These are phyloP conservation scores for Asterionellopsis glacialis DNA, from an alignment of 108 stramenopile genomes.

Conservation along the genomic window DNA sequence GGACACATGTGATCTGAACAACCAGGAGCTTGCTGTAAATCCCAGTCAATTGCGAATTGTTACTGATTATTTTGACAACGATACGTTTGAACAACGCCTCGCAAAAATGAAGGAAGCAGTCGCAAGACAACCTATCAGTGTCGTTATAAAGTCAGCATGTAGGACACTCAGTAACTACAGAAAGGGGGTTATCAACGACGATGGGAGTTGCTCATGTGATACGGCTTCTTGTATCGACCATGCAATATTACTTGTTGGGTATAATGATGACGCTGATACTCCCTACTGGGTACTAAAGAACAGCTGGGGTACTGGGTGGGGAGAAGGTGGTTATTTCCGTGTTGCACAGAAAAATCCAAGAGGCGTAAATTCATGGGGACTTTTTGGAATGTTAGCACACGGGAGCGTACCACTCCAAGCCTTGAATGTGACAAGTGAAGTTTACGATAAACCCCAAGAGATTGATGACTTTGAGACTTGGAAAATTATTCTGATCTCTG, in stretches of 20 bases:
- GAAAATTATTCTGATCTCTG: no score
- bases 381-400: slow-evolving; percentile 54
- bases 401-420: slow-evolving; percentile 21
- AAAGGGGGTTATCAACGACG: slow-evolving; percentile 66
- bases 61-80: slow-evolving; percentile 19
- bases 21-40: slow-evolving; percentile 15
- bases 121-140: slow-evolving; percentile 42
- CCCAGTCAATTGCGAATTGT: slow-evolving; percentile 25
- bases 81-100: slow-evolving; percentile 33
- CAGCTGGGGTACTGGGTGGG: slow-evolving; percentile 32
- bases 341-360: slow-evolving; percentile 34
- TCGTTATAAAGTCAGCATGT: slow-evolving; percentile 46
- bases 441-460: neutral
- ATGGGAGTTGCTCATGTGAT: slow-evolving; percentile 57
- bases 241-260: slow-evolving; percentile 84
- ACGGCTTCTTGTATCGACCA: slow-evolving; percentile 58
- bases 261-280: slow-evolving; percentile 35
- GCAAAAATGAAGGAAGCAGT: slow-evolving; percentile 39
- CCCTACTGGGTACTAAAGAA: slow-evolving; percentile 63
- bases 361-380: slow-evolving; percentile 29
- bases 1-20: slow-evolving; percentile 12
- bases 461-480: no score
- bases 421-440: slow-evolving; percentile 1
- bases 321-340: slow-evolving; percentile 53
- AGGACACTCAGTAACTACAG: slow-evolving; percentile 63